Base-by-base conservation (phyloP, 345 rosid species). In the Citrus trifoliata region DNA sequence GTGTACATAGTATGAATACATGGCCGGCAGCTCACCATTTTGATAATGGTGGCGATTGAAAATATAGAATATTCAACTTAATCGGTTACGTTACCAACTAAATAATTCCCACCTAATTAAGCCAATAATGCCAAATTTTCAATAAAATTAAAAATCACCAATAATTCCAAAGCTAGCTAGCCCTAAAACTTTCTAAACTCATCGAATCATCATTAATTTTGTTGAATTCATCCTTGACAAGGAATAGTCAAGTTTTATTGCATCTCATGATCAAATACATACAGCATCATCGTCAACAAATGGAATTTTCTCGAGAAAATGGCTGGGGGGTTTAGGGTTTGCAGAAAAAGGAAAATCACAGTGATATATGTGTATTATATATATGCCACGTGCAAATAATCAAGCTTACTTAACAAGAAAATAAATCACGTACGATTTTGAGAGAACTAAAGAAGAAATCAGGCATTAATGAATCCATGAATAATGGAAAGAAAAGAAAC, bases 11-110 rank as follows among this genome's bases (percentile, higher is more conserved):
- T 13, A 27, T 27, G 14, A 28, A 10, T 10, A 27, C 10, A 60
- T 40, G 55, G 78, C 6, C 70, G 70, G 78, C 78, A 74, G 68
- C 59, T 37, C 55, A 37, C 48, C 35, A 35, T 56, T 46, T 73
- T 37, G 51, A 24, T 32, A 71, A 55, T 70, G 60, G 38, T 18
- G 48, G 56, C 21, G 9, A 27, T 38, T 38, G 27, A 60, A 24
- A 14, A 40, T 7, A 27, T 8, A 4, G 14, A 18, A 3, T 60
- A 38, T 61, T 60, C 65, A 40, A 24, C 33, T 14, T 46, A 38
- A 38, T 74, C 51, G 27, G 58, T 74, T 61, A 13, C 58, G 24
- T 27, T 63, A 40, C 59, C 77, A 63, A 61, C 42, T 62, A 46
- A 27, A 28, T 18, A 1, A 74, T 10, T n/a, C 35, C 55, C 12